A percentile compares a stretch with the other conserved stretches of the same genome.
phyloP scores from a whole-genome alignment of 768 basidiomycete species.

The Panellus pusillus region DNA sequence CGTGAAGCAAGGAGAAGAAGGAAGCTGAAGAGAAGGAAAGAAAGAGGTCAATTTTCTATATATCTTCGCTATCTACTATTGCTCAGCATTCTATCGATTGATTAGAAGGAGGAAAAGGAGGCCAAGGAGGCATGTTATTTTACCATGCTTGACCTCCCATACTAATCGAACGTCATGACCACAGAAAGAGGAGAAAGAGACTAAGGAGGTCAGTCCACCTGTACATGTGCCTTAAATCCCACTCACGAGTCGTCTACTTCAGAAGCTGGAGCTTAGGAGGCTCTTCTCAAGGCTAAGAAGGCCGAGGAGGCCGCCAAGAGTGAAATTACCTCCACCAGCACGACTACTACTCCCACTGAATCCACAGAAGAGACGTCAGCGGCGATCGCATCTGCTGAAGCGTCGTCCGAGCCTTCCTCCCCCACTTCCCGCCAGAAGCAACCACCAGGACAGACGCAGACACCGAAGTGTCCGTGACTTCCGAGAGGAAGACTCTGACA shows the following conservation, averaged over 20 bases:
- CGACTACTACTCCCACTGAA: conserved; percentile 35
- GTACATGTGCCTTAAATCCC: neutral
- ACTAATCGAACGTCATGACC: conserved; percentile 1
- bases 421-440: conserved; percentile 59
- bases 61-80: conserved; percentile 2
- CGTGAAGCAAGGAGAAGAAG: conserved; percentile 81
- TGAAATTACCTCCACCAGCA: conserved; percentile 35
- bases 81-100: conserved; percentile 27
- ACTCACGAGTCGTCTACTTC: conserved; percentile 16
- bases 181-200: conserved; percentile 54
- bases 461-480: conserved; percentile 73
- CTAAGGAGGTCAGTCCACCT: conserved; percentile 50
- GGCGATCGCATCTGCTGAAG: conserved; percentile 25
- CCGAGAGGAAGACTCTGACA: conserved; percentile 68
- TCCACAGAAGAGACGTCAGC: conserved; percentile 26
- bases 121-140: conserved; percentile 41
- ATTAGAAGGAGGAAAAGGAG: conserved; percentile 48
- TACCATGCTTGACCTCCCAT: neutral
- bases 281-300: conserved; percentile 56
- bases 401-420: conserved; percentile 34
- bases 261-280: conserved; percentile 59
- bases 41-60: conserved; percentile 50
- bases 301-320: conserved; percentile 39
- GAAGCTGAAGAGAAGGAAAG: conserved; percentile 68
- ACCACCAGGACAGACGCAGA: conserved; percentile 70